Base-by-base conservation (phyloP, 2,329 filamentous ascomycete genomes). In the Teratosphaeria pseudoeucalypti region DNA sequence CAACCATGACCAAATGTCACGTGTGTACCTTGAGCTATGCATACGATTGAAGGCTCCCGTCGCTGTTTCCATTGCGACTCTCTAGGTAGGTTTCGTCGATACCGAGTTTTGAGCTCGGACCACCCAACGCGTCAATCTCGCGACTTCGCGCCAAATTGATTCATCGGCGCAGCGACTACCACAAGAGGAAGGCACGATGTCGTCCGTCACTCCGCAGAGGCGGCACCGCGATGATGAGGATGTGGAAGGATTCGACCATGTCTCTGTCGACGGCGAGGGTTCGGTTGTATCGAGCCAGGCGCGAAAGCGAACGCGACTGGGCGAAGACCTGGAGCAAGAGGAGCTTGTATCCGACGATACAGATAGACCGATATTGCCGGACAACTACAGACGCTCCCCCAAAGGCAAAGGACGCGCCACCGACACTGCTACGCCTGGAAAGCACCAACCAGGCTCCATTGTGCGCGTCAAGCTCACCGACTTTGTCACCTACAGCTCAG, bases 401-500 rank as follows among this genome's bases (percentile, higher is more conserved):
- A 65, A 67, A 47, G 62, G 29, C 10, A 32, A 54, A 14, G 47
- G n/a, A 29, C 53, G 53, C 26, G 63, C 54, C 64, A 65, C 54
- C 58, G 61, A 6, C 57, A 61, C 32, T 27, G 55, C 23, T 61
- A 61, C 49, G 57, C 62, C 34, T 27, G 49, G 55, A 19, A 65
- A 69, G 37, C 72, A 78, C 66, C 82, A 89, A 64, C 85, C 91
- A 2, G 94, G 94, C 11, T 87, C 94, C 10, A 95, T 99, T 66
- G 85, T 96, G 55, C 85, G 92, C 39, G 90, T 99, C 55, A 87
- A 85, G 66, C 81, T 97, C 53, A 83, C 82, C 55, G 89, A 97
- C 74, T 99, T 99, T 67, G 90, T 99, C 58, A 99, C 94, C 0
- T 99, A 99, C 75, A 91, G 89, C 56, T 85, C 87, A 57, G 92